Evolutionary conservation across 331 rosid species (phyloP), one percentile per base, ranked within the genome.

Genomic region (Malus hybrid): DNA sequence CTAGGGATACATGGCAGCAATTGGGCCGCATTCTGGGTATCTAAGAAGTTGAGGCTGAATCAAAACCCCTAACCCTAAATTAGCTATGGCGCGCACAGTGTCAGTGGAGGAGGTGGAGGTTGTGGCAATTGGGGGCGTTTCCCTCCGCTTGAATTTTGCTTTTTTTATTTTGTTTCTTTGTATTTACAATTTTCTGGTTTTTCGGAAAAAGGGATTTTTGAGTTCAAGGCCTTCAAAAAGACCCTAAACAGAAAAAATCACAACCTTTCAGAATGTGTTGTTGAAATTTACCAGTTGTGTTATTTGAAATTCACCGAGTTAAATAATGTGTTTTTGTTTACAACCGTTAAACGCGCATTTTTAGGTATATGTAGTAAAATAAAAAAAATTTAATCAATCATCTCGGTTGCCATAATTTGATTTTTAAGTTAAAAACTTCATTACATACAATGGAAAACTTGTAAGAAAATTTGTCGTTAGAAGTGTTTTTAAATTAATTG

Each of bases 1-100:
- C 93, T 0, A 94, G 70, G 46, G 90, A 94, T 50, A 86, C n/a
- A 66, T 92, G 99, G 77, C 96, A 87, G 64, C 90, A 90, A 86
- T 86, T 84, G 9, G 70, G 80, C 44, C 83, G 92, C 99, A 87
- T 87, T 65, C 42, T 34, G 33, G 39, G 76, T 65, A 4, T 76
- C 20, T 66, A 26, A 13, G 62, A 24, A 56, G 68, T 58, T 26
- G 76, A 26, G 56, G 62, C 10, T 29, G 22, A 29, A 46, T 12
- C 16, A 55, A 71, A 36, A 66, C 60, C 61, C 71, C 62, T 65
- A 72, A 20, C 12, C 66, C 55, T 58, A 60, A 46, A 58, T 58
- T 24, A 67, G 72, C 72, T 6, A 22, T 13, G 30, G 19, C 10
- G 24, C 26, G 18, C 30, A 7, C 36, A 14, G 42, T 28, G 42